These are phyloP conservation scores for Yarrowia porcina DNA, from an alignment of 805 yeast species.

Conservation along the genomic window DNA sequence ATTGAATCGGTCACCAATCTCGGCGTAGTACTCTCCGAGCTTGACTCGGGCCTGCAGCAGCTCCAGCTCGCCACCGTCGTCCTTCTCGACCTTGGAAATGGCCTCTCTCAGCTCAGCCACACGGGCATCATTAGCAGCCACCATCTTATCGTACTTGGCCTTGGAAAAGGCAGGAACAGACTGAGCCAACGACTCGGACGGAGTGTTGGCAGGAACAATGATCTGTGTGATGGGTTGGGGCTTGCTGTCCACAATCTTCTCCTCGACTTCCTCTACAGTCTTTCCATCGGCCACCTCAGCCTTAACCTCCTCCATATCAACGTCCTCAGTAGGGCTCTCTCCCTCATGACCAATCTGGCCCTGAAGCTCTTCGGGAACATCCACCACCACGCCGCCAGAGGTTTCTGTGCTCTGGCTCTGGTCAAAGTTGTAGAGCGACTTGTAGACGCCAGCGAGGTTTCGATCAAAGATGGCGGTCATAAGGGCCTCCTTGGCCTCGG, in stretches of 20 bases:
- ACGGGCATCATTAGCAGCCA: conserved; percentile 52
- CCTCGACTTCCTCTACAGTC: conserved; percentile 20
- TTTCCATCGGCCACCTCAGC: conserved; percentile 21
- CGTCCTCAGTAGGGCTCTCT: conserved; percentile 12
- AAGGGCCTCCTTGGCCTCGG: conserved; percentile 47
- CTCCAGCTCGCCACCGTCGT: conserved; percentile 84
- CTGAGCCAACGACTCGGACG: conserved; percentile 15
- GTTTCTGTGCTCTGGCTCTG: conserved; percentile 40
- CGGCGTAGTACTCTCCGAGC: conserved; percentile 84
- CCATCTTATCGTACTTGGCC: conserved; percentile 49
- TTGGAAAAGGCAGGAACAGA: conserved; percentile 56
- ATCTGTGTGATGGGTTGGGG: conserved; percentile 23
- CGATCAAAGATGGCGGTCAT: conserved; percentile 53
- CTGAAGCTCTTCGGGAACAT: conserved; percentile 21
- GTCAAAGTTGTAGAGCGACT: conserved; percentile 49
- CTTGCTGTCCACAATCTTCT: conserved; percentile 8
- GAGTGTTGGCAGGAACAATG: conserved; percentile 15
- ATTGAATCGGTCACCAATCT: conserved; percentile 73
- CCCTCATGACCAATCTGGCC: conserved; percentile 23
- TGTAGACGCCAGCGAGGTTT: conserved; percentile 79
- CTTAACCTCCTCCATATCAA: conserved; percentile 17
- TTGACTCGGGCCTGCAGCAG: conserved; percentile 69
- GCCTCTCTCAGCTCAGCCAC: conserved; percentile 47
- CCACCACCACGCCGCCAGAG: conserved; percentile 28
- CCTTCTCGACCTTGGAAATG: conserved; percentile 54